phyloP scores from a whole-genome alignment of 495 filamentous ascomycete species.

The Evernia prunastri region DNA sequence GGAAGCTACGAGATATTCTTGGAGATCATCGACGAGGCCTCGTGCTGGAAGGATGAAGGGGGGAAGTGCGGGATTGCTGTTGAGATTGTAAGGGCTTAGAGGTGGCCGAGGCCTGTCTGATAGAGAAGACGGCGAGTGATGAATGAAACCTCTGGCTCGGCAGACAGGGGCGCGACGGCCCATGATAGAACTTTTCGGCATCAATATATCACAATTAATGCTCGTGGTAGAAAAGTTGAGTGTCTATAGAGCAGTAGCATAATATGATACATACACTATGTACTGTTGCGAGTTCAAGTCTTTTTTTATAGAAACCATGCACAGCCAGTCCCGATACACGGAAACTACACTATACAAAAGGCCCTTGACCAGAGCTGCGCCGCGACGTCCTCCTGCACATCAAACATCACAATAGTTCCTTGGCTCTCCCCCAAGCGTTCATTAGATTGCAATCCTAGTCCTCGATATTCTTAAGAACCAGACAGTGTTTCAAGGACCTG shows the following conservation, averaged over 20 bases:
- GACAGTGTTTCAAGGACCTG: no score
- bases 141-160: background rate
- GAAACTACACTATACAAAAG: no score
- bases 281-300: no score
- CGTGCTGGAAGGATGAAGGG: conserved; percentile 3
- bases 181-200: background rate
- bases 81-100: conserved; percentile 1
- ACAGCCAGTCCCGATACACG: no score
- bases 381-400: no score
- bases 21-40: conserved; percentile 10
- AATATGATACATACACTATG: background rate
- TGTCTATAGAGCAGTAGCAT: background rate
- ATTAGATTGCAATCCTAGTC: no score
- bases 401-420: no score
- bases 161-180: background rate
- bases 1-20: conserved; percentile 5
- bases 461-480: no score
- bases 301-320: no score
- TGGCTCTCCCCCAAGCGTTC: no score
- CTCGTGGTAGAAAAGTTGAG: background rate
- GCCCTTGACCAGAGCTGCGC: no score
- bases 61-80: conserved; percentile 11
- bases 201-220: background rate
- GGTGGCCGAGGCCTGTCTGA: background rate
- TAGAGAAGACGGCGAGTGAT: background rate